Evolutionary conservation across 192 early-diverging fungal species (phyloP).

Genomic region (Dissophora globulifera): DNA sequence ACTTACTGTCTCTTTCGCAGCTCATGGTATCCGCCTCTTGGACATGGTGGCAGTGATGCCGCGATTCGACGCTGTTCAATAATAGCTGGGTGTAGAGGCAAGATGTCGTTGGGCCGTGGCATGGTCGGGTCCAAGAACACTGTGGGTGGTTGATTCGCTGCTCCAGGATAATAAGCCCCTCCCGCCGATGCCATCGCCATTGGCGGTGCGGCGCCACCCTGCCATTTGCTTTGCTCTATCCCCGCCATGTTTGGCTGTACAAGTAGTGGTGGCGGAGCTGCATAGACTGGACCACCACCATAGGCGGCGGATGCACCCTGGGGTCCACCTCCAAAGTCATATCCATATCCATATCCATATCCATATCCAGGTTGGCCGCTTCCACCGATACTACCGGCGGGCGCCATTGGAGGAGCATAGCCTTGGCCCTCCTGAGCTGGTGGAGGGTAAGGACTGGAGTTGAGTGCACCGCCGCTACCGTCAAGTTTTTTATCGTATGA

Average conservation of each 20-base stretch:
- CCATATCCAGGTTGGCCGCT: too few relatives aligned
- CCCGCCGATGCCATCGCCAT: background rate
- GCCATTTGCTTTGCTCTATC: too few relatives aligned
- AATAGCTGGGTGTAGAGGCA: constrained; percentile 42
- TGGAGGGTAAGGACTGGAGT: background rate
- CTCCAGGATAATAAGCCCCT: constrained; percentile 31
- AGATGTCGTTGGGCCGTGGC: constrained; percentile 45
- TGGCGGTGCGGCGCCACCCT: too few relatives aligned
- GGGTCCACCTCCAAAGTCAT: too few relatives aligned
- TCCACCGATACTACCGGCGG: too few relatives aligned
- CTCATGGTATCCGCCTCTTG: constrained; percentile 44
- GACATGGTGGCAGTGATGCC: constrained; percentile 39
- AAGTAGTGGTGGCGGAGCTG: too few relatives aligned
- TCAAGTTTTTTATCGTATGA: background rate
- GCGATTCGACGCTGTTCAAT: constrained; percentile 50
- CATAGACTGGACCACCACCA: too few relatives aligned
- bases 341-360: too few relatives aligned
- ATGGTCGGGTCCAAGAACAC: constrained; percentile 31
- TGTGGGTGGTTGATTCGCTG: background rate
- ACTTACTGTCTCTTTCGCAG: constrained; percentile 28
- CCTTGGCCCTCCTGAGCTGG: background rate
- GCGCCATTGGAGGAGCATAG: too few relatives aligned
- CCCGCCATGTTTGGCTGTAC: too few relatives aligned
- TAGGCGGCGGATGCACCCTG: too few relatives aligned
- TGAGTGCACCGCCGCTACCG: too few relatives aligned